phyloP scores from a whole-genome alignment of 2,329 filamentous ascomycete species.

The Colletotrichum orbiculare region DNA sequence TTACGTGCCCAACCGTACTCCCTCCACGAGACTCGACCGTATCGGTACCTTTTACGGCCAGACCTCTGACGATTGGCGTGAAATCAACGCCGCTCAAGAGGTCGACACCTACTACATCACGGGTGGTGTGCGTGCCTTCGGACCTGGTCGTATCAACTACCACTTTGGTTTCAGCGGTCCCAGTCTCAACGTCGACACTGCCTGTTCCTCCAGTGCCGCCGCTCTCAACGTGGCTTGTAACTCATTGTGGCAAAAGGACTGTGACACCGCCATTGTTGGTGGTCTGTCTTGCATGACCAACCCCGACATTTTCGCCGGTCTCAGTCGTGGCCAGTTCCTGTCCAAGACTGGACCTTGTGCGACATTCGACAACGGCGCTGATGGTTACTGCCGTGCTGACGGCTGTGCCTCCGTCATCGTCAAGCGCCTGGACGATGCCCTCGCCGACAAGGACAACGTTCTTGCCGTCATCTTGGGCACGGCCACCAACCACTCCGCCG shows the following conservation, averaged over 20 bases:
- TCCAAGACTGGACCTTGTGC: conserved; percentile 82
- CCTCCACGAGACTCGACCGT: conserved; percentile 67
- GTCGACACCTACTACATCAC: conserved; percentile 68
- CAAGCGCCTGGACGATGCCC: conserved; percentile 83
- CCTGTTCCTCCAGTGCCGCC: conserved; percentile 79
- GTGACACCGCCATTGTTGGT: conserved; percentile 83
- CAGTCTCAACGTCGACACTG: conserved; percentile 79
- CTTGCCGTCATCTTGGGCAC: conserved; percentile 81
- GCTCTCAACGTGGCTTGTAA: conserved; percentile 78
- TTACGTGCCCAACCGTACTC: conserved; percentile 73
- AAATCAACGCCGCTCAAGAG: conserved; percentile 79
- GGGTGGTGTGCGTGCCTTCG: conserved; percentile 62
- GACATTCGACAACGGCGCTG: conserved; percentile 82
- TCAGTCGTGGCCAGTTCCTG: conserved; percentile 82
- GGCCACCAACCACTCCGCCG: conserved; percentile 84
- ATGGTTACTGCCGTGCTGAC: conserved; percentile 86
- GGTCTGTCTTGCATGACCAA: conserved; percentile 84
- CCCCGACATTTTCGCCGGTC: conserved; percentile 81
- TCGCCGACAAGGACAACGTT: conserved; percentile 80
- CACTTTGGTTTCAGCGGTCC: conserved; percentile 82
- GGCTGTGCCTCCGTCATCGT: conserved; percentile 79
- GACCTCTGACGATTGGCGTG: conserved; percentile 82
- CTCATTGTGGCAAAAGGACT: conserved; percentile 79
- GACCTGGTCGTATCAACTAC: conserved; percentile 76
- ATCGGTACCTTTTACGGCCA: conserved; percentile 82